phyloP scores from a whole-genome alignment of 2,329 filamentous ascomycete genomes.

The Boeremia lycopersici region DNA sequence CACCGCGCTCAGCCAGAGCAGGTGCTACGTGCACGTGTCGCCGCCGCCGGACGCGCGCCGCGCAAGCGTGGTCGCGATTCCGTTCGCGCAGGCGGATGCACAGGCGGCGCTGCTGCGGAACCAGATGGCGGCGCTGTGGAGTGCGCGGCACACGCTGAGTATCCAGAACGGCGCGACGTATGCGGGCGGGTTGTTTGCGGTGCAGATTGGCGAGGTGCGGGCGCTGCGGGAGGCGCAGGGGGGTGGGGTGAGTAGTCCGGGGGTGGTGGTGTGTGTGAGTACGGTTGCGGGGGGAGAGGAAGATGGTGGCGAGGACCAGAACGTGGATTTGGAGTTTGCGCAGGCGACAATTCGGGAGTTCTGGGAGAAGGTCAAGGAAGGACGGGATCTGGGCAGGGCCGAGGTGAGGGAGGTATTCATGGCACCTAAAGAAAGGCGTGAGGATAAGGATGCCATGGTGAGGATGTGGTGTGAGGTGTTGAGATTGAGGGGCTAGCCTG shows the following conservation, averaged over 20 bases:
- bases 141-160: conserved; percentile 28
- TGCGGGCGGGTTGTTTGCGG: conserved; percentile 27
- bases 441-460: conserved; percentile 29
- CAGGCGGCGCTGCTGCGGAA: conserved; percentile 25
- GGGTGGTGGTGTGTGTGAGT: conserved; percentile 38
- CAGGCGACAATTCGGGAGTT: conserved; percentile 32
- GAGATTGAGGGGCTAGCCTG: conserved; percentile 27
- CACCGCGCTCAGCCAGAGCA: conserved; percentile 25
- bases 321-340: conserved; percentile 29
- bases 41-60: conserved; percentile 8
- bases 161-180: conserved; percentile 32
- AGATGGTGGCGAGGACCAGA: not conserved
- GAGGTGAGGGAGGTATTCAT: conserved; percentile 39
- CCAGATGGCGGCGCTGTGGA: conserved; percentile 37
- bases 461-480: conserved; percentile 45
- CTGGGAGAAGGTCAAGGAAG: conserved; percentile 33
- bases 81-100: conserved; percentile 29
- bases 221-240: conserved; percentile 28
- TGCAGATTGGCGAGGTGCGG: conserved; percentile 39
- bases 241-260: conserved; percentile 27
- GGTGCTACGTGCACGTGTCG: conserved; percentile 36
- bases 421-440: conserved; percentile 11
- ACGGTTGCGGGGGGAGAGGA: conserved; percentile 17
- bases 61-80: conserved; percentile 32
- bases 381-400: conserved; percentile 30